Conservation (phyloP, 768 basidiomycete genomes). For the Termitomyces eurrhizus region DNA sequence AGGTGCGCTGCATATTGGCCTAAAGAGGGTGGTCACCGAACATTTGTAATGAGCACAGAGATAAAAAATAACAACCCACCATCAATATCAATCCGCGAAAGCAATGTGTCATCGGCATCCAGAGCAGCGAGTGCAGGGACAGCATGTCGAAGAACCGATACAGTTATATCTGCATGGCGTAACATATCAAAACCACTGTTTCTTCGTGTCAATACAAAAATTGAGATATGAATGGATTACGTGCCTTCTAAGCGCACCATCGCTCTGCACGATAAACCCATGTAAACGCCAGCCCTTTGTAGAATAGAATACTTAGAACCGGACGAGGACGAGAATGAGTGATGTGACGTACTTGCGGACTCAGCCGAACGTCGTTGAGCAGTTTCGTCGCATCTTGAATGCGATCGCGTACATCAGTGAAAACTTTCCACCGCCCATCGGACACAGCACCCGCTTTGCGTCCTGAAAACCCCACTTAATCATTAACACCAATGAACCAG, state of each 20-base stretch:
- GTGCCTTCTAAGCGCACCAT: slow-evolving; percentile 42
- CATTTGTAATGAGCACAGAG: too few species aligned
- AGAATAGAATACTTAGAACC: neutral
- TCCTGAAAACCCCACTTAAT: slow-evolving; percentile 25
- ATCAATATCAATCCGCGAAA: slow-evolving; percentile 7
- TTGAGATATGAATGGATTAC: neutral
- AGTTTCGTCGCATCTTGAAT: slow-evolving; percentile 32
- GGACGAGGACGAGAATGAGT: neutral
- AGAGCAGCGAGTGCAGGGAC: slow-evolving; percentile 50
- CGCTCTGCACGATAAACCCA: slow-evolving; percentile 41
- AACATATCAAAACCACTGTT: slow-evolving; percentile 75
- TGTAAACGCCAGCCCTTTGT: slow-evolving; percentile 33
- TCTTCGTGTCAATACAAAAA: neutral
- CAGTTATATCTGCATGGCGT: slow-evolving; percentile 49
- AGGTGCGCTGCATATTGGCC: slow-evolving; percentile 63
- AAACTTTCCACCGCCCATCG: slow-evolving; percentile 37
- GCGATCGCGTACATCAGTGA: slow-evolving; percentile 27
- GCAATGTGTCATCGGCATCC: slow-evolving; percentile 59
- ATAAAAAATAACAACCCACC: neutral
- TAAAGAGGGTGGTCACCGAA: slow-evolving; percentile 19
- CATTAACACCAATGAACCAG: neutral
- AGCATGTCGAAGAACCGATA: slow-evolving; percentile 33
- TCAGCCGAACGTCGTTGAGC: slow-evolving; percentile 32
- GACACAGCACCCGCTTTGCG: slow-evolving; percentile 42
- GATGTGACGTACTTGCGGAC: slow-evolving; percentile 35